Evolutionary conservation across 768 basidiomycete species (phyloP), one percentile per base, ranked within the genome.

Genomic region (Hypholoma fasciculare): DNA sequence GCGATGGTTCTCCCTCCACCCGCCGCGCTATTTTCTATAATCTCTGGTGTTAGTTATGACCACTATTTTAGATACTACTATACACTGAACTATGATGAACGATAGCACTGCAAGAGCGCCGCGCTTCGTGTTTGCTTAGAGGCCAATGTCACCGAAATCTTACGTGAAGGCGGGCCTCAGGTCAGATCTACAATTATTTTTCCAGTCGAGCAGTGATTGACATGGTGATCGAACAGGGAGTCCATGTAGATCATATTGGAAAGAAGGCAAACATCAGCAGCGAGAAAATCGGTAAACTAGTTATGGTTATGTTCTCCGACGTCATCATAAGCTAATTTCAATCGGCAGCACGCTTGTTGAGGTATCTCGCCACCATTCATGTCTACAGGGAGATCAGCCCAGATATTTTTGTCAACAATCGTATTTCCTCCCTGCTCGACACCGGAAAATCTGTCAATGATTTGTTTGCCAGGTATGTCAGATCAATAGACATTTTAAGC

Each of bases 161-260:
- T 76, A 20, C 61, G 70, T 13, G 69, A 74, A 46, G 72, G 71
- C 14, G 73, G 73, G 8, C 61, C 67, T 14, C 43, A 71, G 38
- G 74, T 72, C 17, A 49, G 52, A 49, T 2, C 7, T 37, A 26
- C 9, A 17, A 36, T 37, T 3, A 9, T 2, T 47, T 38, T 44
- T 12, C 49, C 30, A 34, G 7, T 34, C 9, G 30, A 34, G 30
- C 30, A 9, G 9, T 9, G 30, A 34, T 1, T 34, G 30, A 34
- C 4, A 14, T 20, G 17, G 26, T 23, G 38, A 30, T 2, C 20
- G 7, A 74, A 23, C 23, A 23, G 73, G 76, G 76, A 0, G 54
- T 75, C 20, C 76, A 79, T 37, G 66, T 72, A 17, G 58, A 67
- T 8, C 73, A 76, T 7, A 77, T 79, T 39, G 74, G 71, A 8